phyloP scores from a whole-genome alignment of 2,329 filamentous ascomycete genomes.

The Stylonectria norvegica region DNA sequence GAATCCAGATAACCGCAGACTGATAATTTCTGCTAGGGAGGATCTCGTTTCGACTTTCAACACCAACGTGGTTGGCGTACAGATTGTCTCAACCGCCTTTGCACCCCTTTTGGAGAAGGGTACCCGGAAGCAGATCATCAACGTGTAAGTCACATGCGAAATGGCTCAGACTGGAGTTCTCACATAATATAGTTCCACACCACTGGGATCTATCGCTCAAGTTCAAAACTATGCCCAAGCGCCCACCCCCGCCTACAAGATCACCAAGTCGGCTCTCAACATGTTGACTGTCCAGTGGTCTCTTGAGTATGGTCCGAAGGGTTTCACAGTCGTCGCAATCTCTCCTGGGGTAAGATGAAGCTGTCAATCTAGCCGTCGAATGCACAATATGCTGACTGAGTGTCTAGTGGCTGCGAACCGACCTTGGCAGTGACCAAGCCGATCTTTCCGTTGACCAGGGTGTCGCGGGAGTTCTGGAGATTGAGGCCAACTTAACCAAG shows the following conservation, averaged over 20 bases:
- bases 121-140: constrained; percentile 39
- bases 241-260: constrained; percentile 40
- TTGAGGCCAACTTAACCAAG: constrained; percentile 1
- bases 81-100: constrained; percentile 31
- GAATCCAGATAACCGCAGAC: too few species aligned
- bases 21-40: neutral
- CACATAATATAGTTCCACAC: constrained; percentile 10
- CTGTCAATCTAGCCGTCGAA: too few species aligned
- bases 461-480: constrained; percentile 22
- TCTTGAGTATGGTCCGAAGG: constrained; percentile 32
- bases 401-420: constrained; percentile 45
- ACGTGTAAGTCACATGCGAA: constrained; percentile 33
- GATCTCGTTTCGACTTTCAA: constrained; percentile 3
- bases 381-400: neutral
- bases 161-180: neutral
- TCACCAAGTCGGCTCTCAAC: constrained; percentile 46
- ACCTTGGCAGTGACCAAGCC: constrained; percentile 38
- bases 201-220: constrained; percentile 39
- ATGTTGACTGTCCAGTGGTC: constrained; percentile 45
- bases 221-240: constrained; percentile 18
- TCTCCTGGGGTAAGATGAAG: constrained; percentile 40
- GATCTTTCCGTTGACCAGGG: constrained; percentile 41
- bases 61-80: constrained; percentile 8
- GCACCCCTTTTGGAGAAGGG: constrained; percentile 38
- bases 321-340: constrained; percentile 41